A percentile compares a stretch with the other conserved stretches of the same genome.
Conservation (phyloP, 805 yeast species). For the Metschnikowia lunata region DNA sequence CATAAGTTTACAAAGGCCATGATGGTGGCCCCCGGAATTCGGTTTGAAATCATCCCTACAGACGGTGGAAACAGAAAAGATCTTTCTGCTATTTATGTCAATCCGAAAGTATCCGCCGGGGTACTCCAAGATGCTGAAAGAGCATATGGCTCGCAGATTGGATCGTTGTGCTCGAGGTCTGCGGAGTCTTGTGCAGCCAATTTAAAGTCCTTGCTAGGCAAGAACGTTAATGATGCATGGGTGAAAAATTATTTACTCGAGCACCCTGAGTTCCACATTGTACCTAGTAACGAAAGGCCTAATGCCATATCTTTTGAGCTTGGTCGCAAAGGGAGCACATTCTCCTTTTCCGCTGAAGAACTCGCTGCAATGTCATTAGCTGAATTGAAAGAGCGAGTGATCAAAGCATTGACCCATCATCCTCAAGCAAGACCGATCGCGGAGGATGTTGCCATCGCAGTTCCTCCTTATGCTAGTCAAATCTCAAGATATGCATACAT, state of each 20-base stretch:
- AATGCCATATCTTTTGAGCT: conserved; percentile 56
- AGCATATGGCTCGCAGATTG: conserved; percentile 72
- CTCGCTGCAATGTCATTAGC: conserved; percentile 75
- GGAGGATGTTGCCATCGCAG: conserved; percentile 67
- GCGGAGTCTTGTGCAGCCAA: conserved; percentile 68
- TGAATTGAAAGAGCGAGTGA: conserved; percentile 63
- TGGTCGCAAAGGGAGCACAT: conserved; percentile 29
- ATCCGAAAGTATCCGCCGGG: conserved; percentile 27
- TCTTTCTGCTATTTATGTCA: conserved; percentile 68
- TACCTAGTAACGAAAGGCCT: conserved; percentile 34
- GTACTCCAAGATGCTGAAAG: conserved; percentile 54
- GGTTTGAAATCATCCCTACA: conserved; percentile 82
- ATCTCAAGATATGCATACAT: conserved; percentile 65
- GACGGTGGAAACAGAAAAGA: conserved; percentile 92
- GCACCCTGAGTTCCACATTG: conserved; percentile 59
- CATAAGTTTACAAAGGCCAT: conserved; percentile 83
- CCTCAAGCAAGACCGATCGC: conserved; percentile 48
- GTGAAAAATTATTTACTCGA: conserved; percentile 44
- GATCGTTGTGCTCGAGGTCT: conserved; percentile 62
- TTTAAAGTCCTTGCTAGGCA: conserved; percentile 71
- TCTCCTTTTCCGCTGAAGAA: conserved; percentile 60
- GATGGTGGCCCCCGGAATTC: conserved; percentile 84
- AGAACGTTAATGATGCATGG: conserved; percentile 42
- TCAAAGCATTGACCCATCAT: conserved; percentile 48
- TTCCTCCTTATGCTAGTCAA: conserved; percentile 67